Percentiles rank a stretch among this genome's conserved stretches.
Conservation (phyloP, 2,329 filamentous ascomycete genomes). For the Clonostachys solani region DNA sequence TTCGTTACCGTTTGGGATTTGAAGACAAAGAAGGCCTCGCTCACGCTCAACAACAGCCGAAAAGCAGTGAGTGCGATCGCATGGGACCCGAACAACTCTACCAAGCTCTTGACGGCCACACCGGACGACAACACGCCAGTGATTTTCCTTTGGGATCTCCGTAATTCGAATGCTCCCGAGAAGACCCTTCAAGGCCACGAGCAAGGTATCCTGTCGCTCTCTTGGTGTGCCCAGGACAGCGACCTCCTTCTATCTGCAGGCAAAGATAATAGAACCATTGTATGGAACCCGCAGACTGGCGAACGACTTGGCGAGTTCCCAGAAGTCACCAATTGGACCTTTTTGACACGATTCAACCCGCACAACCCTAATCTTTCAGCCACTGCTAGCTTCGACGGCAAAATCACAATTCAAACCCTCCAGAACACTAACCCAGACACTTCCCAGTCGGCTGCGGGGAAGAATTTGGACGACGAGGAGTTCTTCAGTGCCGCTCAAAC, state of each 20-base stretch:
- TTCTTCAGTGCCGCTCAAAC: conserved; percentile 94
- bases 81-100: conserved; percentile 95
- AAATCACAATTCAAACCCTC: conserved; percentile 87
- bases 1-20: conserved; percentile 99
- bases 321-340: conserved; percentile 99
- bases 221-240: conserved; percentile 91
- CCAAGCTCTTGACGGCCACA: conserved; percentile 89
- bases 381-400: conserved; percentile 95
- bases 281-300: conserved; percentile 95
- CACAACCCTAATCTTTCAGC: conserved; percentile 89
- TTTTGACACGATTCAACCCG: conserved; percentile 91
- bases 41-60: conserved; percentile 92
- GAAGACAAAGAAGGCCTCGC: conserved; percentile 94
- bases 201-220: conserved; percentile 86
- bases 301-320: conserved; percentile 88
- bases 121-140: conserved; percentile 84
- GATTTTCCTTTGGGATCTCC: conserved; percentile 89
- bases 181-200: conserved; percentile 87
- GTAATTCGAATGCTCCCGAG: conserved; percentile 94
- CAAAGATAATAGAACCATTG: conserved; percentile 92
- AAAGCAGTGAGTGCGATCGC: conserved; percentile 94
- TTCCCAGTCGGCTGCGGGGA: conserved; percentile 63
- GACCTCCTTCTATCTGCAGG: conserved; percentile 88
- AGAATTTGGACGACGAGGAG: conserved; percentile 80
- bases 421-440: conserved; percentile 85